Percentiles rank a stretch among this genome's conserved stretches.
phyloP scores from a whole-genome alignment of 1,139 yeast genomes.

The Spencermartinsiella ligniputridi region DNA sequence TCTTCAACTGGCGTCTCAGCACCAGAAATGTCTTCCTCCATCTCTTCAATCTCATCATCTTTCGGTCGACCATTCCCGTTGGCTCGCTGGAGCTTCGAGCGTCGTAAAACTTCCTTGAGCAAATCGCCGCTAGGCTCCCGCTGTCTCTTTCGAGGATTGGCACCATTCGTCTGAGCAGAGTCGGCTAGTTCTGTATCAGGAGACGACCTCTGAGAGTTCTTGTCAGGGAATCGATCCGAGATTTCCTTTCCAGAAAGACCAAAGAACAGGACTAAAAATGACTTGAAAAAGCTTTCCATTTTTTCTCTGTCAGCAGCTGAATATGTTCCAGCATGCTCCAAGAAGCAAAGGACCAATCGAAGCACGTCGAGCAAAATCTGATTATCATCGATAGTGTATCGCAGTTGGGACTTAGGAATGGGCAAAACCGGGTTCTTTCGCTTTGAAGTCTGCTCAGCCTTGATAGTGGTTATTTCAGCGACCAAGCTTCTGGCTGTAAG shows the following conservation, averaged over 20 bases:
- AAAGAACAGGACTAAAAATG: constrained; percentile 67
- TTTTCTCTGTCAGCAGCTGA: constrained; percentile 80
- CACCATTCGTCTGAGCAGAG: constrained; percentile 21
- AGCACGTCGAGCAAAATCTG: constrained; percentile 72
- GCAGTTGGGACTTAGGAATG: constrained; percentile 80
- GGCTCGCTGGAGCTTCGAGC: constrained; percentile 38
- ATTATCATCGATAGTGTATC: constrained; percentile 59
- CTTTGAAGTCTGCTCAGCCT: constrained; percentile 79
- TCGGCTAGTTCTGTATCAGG: constrained; percentile 11
- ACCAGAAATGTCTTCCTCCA: constrained; percentile 13
- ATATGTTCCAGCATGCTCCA: constrained; percentile 63
- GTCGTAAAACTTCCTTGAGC: constrained; percentile 67
- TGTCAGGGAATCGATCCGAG: constrained; percentile 19
- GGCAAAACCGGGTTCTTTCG: constrained; percentile 85
- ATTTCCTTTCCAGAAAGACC: constrained; percentile 38
- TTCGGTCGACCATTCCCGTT: constrained; percentile 11
- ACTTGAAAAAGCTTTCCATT: constrained; percentile 64
- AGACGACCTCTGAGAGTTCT: constrained; percentile 2
- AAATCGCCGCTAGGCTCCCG: constrained; percentile 47
- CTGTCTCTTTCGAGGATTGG: constrained; percentile 46
- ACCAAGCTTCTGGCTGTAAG: constrained; percentile 85
- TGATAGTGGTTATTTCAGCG: constrained; percentile 87
- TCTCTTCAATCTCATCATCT: constrained; percentile 17
- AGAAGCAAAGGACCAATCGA: constrained; percentile 62
- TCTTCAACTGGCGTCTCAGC: constrained; percentile 28